Percentiles rank a stretch among this genome's conserved stretches.
phyloP scores from a whole-genome alignment of 2,329 filamentous ascomycete genomes.

The Pseudogymnoascus sp. region DNA sequence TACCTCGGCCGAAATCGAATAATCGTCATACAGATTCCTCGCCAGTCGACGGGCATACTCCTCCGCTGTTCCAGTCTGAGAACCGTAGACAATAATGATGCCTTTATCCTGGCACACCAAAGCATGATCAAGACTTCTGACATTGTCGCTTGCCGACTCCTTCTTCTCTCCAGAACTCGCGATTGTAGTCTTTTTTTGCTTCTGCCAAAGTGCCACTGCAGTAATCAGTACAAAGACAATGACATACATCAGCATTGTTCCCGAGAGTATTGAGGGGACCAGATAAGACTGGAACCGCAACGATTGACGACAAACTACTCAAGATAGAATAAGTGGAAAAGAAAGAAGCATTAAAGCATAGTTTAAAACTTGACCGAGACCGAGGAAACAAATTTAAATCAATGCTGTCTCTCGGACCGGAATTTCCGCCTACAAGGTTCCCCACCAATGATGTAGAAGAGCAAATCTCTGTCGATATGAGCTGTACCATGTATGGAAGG shows the following conservation, averaged over 20 bases:
- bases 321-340: not conserved
- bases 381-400: not conserved
- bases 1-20: constrained; percentile 25
- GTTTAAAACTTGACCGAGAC: not conserved
- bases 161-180: not conserved
- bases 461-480: not conserved
- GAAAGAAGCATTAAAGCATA: not conserved
- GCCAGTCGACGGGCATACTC: constrained; percentile 33
- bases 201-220: not conserved
- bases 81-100: constrained; percentile 37
- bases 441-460: not conserved
- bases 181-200: not conserved
- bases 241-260: not conserved
- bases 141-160: not conserved
- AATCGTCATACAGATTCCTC: constrained; percentile 32
- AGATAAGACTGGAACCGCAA: not conserved
- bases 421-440: not conserved
- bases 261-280: not conserved
- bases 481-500: not conserved
- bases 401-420: not conserved
- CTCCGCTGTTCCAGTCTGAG: constrained; percentile 39
- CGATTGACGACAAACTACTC: not conserved
- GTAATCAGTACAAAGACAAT: not conserved
- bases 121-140: not conserved
- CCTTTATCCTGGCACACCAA: not conserved